Base-by-base conservation (phyloP, 345 rosid genomes). In the Microcos paniculata region DNA sequence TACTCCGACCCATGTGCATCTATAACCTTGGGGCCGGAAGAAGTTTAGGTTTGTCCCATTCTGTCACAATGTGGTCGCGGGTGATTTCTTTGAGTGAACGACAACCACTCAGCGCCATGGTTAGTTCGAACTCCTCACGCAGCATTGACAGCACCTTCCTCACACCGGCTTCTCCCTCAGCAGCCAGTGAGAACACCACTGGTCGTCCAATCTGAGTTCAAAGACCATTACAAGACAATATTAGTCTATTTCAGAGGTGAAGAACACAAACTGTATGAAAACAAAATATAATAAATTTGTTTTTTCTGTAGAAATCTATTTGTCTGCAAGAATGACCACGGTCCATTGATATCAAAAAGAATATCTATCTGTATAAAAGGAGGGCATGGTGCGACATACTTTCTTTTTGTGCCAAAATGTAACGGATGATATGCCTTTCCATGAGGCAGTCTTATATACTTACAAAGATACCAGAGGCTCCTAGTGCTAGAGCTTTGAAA, bases 401-500 rank as follows among this genome's bases (percentile, higher is more conserved):
- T 35, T 35, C 2, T 35, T 6, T 35, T 35, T 35, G 38, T 35
- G 38, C 6, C 38, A 19, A 49, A 49, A 4, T 16, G 46, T 23
- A 2, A n/a, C 31, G 65, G n/a, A n/a, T 31, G 40, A 3, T 4
- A 30, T 35, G 67, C 67, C 46, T 35, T 62, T 33, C 68, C 68
- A 63, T 10, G 48, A 12, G 30, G 51, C 38, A 46, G 38, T 48
- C 18, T 2, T 62, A 55, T n/a, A 53, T 64, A 77, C 97, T 89
- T 85, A 92, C 97, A 86, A 94, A 92, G 80, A 92, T 84, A 67
- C 97, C 98, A 1, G 96, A 86, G 42, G 98, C 98, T 75, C 98
- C 98, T 48, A 94, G 85, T 35, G 98, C 98, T 61, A 94, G 80
- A 55, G 98, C 97, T 80, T 94, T 94, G 85, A 94, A 92, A 67